These are phyloP conservation scores for Malus asiatica DNA, from an alignment of 306 rosid species.

Conservation along the genomic window DNA sequence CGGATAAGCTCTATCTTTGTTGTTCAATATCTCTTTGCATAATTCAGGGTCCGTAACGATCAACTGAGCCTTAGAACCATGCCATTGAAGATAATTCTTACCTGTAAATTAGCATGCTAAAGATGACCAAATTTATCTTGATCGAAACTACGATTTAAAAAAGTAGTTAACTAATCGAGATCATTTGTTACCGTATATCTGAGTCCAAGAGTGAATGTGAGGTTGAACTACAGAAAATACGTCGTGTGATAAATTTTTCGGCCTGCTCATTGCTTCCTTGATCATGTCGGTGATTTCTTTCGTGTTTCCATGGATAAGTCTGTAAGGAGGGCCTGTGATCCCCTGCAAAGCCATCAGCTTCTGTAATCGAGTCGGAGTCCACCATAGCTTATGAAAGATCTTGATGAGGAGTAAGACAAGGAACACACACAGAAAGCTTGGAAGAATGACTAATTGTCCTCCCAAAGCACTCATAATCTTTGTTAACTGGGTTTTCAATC, in stretches of 20 bases:
- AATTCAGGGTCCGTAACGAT: neutral
- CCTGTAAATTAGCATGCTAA: neutral
- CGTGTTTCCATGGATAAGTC: neutral
- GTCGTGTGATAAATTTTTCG: neutral
- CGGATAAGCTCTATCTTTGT: neutral
- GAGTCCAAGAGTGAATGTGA: neutral
- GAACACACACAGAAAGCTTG: neutral
- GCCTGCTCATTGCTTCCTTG: neutral
- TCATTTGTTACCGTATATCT: neutral
- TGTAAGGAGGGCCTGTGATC: neutral
- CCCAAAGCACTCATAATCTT: neutral
- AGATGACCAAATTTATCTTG: neutral
- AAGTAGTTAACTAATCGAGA: too few species aligned
- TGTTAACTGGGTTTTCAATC: too few species aligned
- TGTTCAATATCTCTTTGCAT: neutral
- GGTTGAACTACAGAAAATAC: neutral
- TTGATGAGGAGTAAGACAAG: neutral
- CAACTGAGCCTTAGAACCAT: neutral
- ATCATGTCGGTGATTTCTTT: neutral
- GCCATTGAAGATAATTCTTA: neutral
- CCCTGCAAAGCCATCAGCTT: neutral
- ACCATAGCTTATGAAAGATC: neutral
- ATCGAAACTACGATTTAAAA: too few species aligned
- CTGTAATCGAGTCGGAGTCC: neutral
- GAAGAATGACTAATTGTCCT: neutral